Evolutionary conservation across 2,329 filamentous ascomycete genomes (phyloP), one percentile per base, ranked within the genome.

Genomic region (Xylaria sp.): DNA sequence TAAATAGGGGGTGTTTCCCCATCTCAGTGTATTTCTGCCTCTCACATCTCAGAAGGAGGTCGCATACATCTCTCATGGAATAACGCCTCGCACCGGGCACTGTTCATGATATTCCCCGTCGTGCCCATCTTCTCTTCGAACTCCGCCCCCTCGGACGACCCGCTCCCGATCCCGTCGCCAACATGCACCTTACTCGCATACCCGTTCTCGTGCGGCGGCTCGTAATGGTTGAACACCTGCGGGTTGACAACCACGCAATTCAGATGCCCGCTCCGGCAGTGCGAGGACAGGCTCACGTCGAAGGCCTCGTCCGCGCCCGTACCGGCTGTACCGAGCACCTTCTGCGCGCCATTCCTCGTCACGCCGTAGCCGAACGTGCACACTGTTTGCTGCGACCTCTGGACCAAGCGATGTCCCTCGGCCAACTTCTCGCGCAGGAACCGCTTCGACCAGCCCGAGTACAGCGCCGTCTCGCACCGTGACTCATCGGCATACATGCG

Each of bases 181-280:
- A 63, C 58, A 19, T 63, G 58, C 30, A 66, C 64, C n/a, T 39
- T 51, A 19, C 64, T 67, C 10, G 59, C 19, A 52, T 67, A 66
- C 3, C 65, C 71, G 13, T 65, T 57, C 6, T 65, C 61, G 11
- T 59, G 61, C 10, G 49, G 49, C 16, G 49, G 49, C 49, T 52
- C 49, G 49, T 52, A 52, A 23, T 52, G 37, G 37, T 42, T 42
- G 37, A 42, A 42, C 4, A 42, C 37, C 37, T 42, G 23, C 13
- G 73, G 74, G 53, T 73, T 70, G 30, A 76, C 71, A 2, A 71
- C 69, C n/a, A 76, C 63, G 53, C 74, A 76, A n/a, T 64, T 67
- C 34, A 75, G 55, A 2, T 66, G 61, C 9, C 67, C 64, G 11
- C 65, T 59, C 11, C 67, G 63, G 59, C 74, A 76, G 5, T 66